Evolutionary conservation across 228 moss, liverwort and hornwort species (phyloP).

Genomic region (Sphagnum fallax): DNA sequence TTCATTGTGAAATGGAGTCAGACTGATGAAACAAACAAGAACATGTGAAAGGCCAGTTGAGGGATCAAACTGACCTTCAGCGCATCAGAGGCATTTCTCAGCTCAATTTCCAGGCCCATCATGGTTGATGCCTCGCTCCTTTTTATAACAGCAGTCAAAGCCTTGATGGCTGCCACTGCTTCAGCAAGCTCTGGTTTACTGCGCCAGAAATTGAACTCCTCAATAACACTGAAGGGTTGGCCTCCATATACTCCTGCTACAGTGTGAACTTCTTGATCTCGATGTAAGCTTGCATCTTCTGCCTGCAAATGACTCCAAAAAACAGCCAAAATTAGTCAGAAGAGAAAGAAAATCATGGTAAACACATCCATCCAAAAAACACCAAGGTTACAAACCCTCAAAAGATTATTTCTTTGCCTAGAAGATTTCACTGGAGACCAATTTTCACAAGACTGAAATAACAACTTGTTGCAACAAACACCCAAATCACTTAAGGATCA

Average conservation of each 20-base stretch:
- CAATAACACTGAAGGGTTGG: conserved; percentile 42
- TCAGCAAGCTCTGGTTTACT: conserved; percentile 66
- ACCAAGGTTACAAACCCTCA: not conserved
- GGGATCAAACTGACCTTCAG: conserved; percentile 36
- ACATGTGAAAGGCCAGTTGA: not conserved
- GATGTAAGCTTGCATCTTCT: conserved; percentile 59
- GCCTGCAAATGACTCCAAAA: conserved; percentile 33
- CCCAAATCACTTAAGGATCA: not conserved
- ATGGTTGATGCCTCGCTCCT: conserved; percentile 77
- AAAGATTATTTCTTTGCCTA: not conserved
- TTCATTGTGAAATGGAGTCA: no score
- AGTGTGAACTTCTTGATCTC: conserved; percentile 21
- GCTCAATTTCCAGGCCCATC: conserved; percentile 88
- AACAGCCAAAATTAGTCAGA: no score
- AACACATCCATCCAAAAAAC: not conserved
- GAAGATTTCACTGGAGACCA: not conserved
- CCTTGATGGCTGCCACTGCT: conserved; percentile 89
- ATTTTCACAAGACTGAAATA: not conserved
- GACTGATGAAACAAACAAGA: no score
- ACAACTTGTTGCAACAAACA: not conserved
- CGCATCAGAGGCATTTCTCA: conserved; percentile 65
- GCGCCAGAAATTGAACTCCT: conserved; percentile 73
- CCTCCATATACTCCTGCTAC: conserved; percentile 15
- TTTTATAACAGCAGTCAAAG: conserved; percentile 69
- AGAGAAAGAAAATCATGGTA: not conserved